Evolutionary conservation across 176 grass and related monocot genomes (phyloP), one percentile per base, ranked within the genome.

Genomic region (Oryza meyeriana): DNA sequence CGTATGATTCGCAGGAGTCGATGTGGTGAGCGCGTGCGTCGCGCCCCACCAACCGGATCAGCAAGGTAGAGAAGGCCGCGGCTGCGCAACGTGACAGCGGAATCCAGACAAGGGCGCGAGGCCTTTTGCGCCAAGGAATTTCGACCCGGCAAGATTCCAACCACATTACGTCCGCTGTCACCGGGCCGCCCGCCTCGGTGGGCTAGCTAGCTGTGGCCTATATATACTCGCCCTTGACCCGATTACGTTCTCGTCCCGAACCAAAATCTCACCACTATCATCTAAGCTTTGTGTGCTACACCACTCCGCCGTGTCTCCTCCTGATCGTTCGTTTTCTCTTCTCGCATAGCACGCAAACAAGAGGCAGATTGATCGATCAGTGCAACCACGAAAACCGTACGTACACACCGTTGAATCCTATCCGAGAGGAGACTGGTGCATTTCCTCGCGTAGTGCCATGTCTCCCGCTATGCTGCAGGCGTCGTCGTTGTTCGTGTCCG

Each of bases 201-300:
- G 14, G 13, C 6, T 47, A 17, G 44, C 44, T 47, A 17, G 3
- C 44, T 17, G 44, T 16, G 40, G 77, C 20, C 87, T 89, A 85
- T 89, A 89, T 83, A 87, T 85, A 79, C 27, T 66, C 17, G 1
- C 14, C 44, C 88, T 64, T 36, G 65, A 67, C 83, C 42, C 9
- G 41, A 74, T 57, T 32, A 85, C 13, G 31, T 78, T 69, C 36
- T 38, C 69, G 12, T 22, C 47, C 77, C 71, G 28, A 52, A 57
- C 71, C 42, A 57, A 85, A 20, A 85, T 85, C 72, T 22, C 24
- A 66, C 55, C 71, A 70, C 36, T 10, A 12, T 41, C n/a, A 7
- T 24, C 75, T 18, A 9, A 25, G 30, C 65, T 58, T 34, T 39
- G 65, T 69, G 52, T 58, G 7, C 61, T 36, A 38, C 78, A n/a